Percentiles rank a stretch among this genome's conserved stretches.
Evolutionary conservation across 2,329 filamentous ascomycete genomes (phyloP).

Genomic region (Parastagonospora avenae): DNA sequence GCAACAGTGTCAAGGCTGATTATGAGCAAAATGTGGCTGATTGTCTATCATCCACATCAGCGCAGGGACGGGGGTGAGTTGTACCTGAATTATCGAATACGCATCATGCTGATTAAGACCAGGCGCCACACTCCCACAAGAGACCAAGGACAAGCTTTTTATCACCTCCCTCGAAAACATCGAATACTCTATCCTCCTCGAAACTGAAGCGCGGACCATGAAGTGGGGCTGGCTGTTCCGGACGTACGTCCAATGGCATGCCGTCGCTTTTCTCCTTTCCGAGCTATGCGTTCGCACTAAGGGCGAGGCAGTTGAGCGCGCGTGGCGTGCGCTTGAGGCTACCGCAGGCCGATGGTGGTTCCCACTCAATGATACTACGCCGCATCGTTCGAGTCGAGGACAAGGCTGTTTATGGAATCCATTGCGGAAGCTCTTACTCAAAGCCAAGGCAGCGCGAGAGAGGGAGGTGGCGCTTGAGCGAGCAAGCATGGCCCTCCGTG

Average conservation of each 20-base stretch:
- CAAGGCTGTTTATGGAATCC: slow-evolving; percentile 67
- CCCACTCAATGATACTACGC: slow-evolving; percentile 27
- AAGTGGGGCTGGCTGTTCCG: slow-evolving; percentile 70
- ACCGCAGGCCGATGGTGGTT: slow-evolving; percentile 52
- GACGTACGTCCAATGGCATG: slow-evolving; percentile 70
- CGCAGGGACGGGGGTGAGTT: slow-evolving; percentile 58
- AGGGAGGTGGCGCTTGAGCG: slow-evolving; percentile 54
- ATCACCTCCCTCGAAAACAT: slow-evolving; percentile 75
- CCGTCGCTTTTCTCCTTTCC: slow-evolving; percentile 65
- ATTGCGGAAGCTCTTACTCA: slow-evolving; percentile 64
- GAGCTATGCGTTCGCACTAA: slow-evolving; percentile 63
- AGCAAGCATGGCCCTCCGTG: slow-evolving; percentile 33
- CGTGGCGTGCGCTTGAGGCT: slow-evolving; percentile 63
- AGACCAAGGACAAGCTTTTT: slow-evolving; percentile 71
- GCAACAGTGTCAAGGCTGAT: slow-evolving; percentile 72
- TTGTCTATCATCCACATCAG: slow-evolving; percentile 76
- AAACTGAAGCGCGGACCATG: slow-evolving; percentile 64
- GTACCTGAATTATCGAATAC: background rate
- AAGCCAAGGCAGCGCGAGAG: slow-evolving; percentile 60
- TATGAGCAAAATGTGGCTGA: slow-evolving; percentile 77
- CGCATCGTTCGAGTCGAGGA: slow-evolving; percentile 32
- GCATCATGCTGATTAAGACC: background rate
- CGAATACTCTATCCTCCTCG: slow-evolving; percentile 70
- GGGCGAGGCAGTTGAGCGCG: slow-evolving; percentile 63
- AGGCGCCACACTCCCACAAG: slow-evolving; percentile 61